Evolutionary conservation across 306 rosid species (phyloP).

Genomic region (Vicia villosa): DNA sequence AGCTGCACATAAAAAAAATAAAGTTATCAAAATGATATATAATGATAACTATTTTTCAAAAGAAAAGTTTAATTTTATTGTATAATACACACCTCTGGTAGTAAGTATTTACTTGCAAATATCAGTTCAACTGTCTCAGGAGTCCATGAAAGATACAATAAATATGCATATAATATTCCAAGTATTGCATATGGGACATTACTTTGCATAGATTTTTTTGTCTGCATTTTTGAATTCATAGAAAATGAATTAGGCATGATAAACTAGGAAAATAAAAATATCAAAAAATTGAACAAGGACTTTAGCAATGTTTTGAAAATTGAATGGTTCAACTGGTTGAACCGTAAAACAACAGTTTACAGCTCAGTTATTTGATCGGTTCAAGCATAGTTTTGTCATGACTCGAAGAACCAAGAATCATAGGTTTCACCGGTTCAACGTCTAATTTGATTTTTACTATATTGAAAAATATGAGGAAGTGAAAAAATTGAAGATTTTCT

Average conservation of each 20-base stretch:
- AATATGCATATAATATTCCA: slow-evolving; percentile 76
- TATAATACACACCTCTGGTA: slow-evolving; percentile 71
- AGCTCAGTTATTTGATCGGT: neutral
- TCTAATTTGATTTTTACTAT: no score
- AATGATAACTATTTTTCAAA: slow-evolving; percentile 13
- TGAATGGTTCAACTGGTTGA: neutral
- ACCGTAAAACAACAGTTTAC: neutral
- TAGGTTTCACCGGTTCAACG: neutral
- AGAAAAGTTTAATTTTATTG: slow-evolving; percentile 6
- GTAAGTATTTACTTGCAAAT: slow-evolving; percentile 77
- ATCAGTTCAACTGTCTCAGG: slow-evolving; percentile 68
- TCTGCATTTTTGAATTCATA: slow-evolving; percentile 55
- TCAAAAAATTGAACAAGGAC: neutral
- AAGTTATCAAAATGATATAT: slow-evolving; percentile 12
- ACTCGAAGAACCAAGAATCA: neutral
- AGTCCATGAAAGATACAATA: slow-evolving; percentile 83
- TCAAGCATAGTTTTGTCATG: neutral
- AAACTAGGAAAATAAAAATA: neutral
- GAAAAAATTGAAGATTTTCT: neutral
- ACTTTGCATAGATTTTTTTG: slow-evolving; percentile 68
- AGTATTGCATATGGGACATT: slow-evolving; percentile 64
- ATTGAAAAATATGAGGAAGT: neutral
- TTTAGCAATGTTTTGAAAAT: neutral
- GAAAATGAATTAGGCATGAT: slow-evolving; percentile 31
- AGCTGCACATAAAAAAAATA: slow-evolving; percentile 51